These are phyloP conservation scores for Digitaria exilis DNA, from an alignment of 202 grass and related monocot species.

Conservation along the genomic window DNA sequence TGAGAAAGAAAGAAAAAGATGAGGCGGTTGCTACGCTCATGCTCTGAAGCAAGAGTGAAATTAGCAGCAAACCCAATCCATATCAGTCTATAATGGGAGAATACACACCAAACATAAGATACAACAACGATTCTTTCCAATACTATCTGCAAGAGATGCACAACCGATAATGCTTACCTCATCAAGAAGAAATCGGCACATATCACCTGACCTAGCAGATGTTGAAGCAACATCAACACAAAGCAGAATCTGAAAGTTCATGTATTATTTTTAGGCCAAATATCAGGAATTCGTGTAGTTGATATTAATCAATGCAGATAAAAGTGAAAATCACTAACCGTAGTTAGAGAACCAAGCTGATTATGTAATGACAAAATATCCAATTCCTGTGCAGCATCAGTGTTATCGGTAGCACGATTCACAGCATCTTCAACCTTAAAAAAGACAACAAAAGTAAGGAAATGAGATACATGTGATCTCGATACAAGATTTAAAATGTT, in stretches of 20 bases:
- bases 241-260: constrained; percentile 77
- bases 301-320: constrained; percentile 37
- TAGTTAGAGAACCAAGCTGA: constrained; percentile 82
- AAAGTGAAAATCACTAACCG: constrained; percentile 47
- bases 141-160: constrained; percentile 10
- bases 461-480: neutral
- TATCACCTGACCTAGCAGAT: constrained; percentile 74
- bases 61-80: constrained; percentile 28
- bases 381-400: constrained; percentile 58
- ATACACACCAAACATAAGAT: neutral
- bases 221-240: constrained; percentile 88
- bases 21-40: neutral
- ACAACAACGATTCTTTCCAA: neutral
- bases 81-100: neutral
- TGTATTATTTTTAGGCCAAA: constrained; percentile 37
- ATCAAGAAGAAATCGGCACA: constrained; percentile 84
- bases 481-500: constrained; percentile 26
- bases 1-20: neutral
- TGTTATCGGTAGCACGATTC: constrained; percentile 57
- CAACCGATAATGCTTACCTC: constrained; percentile 47
- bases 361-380: constrained; percentile 76
- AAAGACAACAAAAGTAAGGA: constrained; percentile 9
- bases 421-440: constrained; percentile 76
- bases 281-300: constrained; percentile 19
- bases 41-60: neutral